Percentiles rank a stretch among this genome's conserved stretches.
These are phyloP conservation scores for Spizellomyces punctatus DNA, from an alignment of 192 early-diverging fungal genomes.

Conservation along the genomic window DNA sequence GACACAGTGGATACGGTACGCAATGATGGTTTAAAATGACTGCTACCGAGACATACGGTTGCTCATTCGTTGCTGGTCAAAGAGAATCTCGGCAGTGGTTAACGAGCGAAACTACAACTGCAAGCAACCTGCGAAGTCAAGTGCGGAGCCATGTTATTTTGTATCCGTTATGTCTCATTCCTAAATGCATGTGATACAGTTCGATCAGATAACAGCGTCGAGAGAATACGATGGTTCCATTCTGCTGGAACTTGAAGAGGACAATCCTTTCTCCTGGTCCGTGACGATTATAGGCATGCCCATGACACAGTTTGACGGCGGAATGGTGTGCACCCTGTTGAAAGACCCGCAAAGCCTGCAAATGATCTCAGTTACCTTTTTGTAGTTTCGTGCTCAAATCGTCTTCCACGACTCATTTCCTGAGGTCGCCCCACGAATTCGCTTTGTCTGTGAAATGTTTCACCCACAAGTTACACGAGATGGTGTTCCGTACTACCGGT, in stretches of 20 bases:
- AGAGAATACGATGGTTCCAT: conserved; percentile 46
- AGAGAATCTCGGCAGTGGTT: conserved; percentile 48
- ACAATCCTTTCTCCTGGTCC: conserved; percentile 65
- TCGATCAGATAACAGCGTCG: conserved; percentile 57
- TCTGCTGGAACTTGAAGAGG: conserved; percentile 50
- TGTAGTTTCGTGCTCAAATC: conserved; percentile 51
- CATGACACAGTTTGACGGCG: conserved; percentile 37
- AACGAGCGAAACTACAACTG: conserved; percentile 48
- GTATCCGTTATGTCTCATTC: neutral
- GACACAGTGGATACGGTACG: conserved; percentile 48
- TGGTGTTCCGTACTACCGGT: conserved; percentile 60
- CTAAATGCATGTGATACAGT: conserved; percentile 31
- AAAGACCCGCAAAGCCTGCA: no score
- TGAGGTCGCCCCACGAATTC: conserved; percentile 53
- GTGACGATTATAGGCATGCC: conserved; percentile 54
- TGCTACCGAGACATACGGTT: no score
- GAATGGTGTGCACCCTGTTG: neutral
- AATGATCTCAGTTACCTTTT: neutral
- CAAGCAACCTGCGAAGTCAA: conserved; percentile 54
- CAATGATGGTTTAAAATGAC: neutral
- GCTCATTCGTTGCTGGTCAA: neutral
- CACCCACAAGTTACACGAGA: conserved; percentile 62
- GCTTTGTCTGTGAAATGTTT: conserved; percentile 60
- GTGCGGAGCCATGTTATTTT: conserved; percentile 6
- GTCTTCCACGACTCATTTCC: conserved; percentile 62